phyloP scores from a whole-genome alignment of 2,329 filamentous ascomycete genomes.

The Botrytis paeoniae region DNA sequence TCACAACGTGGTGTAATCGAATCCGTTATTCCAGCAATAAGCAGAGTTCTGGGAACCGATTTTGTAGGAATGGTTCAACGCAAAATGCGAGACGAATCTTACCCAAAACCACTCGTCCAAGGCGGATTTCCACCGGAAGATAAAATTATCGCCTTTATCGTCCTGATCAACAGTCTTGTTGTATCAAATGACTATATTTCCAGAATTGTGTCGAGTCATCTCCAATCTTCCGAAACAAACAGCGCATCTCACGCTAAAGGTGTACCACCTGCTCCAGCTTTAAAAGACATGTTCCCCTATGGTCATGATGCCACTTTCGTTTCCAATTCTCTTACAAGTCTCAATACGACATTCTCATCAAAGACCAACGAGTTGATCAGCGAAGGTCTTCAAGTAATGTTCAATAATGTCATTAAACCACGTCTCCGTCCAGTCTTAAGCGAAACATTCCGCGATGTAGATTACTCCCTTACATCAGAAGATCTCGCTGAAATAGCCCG shows the following conservation, averaged over 20 bases:
- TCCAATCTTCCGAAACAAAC: slow-evolving; percentile 44
- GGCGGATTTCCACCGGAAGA: slow-evolving; percentile 84
- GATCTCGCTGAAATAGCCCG: slow-evolving; percentile 56
- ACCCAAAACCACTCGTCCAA: slow-evolving; percentile 74
- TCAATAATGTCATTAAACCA: slow-evolving; percentile 81
- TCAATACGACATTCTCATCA: slow-evolving; percentile 68
- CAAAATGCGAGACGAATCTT: slow-evolving; percentile 95
- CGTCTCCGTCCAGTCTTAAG: slow-evolving; percentile 80
- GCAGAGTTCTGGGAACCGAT: slow-evolving; percentile 78
- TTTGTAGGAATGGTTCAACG: slow-evolving; percentile 97
- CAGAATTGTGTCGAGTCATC: slow-evolving; percentile 73
- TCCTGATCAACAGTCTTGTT: slow-evolving; percentile 94
- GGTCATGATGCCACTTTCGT: slow-evolving; percentile 71
- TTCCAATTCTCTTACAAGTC: slow-evolving; percentile 60
- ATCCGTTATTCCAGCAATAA: slow-evolving; percentile 73
- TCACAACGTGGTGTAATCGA: slow-evolving; percentile 76
- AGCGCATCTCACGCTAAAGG: slow-evolving; percentile 5
- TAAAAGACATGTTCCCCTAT: slow-evolving; percentile 74
- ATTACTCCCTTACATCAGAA: slow-evolving; percentile 70
- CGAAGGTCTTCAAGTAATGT: slow-evolving; percentile 82
- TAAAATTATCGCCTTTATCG: slow-evolving; percentile 82
- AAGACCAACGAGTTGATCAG: slow-evolving; percentile 80
- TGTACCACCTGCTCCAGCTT: slow-evolving; percentile 26
- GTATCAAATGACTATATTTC: slow-evolving; percentile 86
- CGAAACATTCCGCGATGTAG: slow-evolving; percentile 87